Base-by-base conservation (phyloP, 148 eudicot species). In the Rheum nobile region DNA sequence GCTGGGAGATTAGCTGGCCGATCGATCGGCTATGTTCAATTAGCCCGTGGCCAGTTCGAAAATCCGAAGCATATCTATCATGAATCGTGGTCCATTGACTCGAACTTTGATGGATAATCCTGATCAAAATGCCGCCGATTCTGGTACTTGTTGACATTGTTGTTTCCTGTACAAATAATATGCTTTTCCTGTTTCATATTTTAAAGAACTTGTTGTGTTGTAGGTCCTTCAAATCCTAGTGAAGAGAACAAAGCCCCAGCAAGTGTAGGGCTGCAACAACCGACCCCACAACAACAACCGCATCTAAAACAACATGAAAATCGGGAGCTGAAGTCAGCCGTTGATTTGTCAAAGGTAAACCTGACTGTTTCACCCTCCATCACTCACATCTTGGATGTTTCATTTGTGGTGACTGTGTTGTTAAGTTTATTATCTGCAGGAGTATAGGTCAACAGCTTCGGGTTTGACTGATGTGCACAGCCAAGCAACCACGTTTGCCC, bases 11-110 rank as follows among this genome's bases (percentile, higher is more conserved):
- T 90, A 74, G 92, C 96, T 46, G 99, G 99, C 11, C 89, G 91
- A 75, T 84, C 99, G 2, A 87, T 95, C 74, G 99, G 84, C 8
- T 95, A 95, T 43, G 92, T 92, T 81, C 99, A 92, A 79, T 54
- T 95, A 80, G 96, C 93, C 47, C 98, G 98, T n/a, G 97, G 97
- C 10, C 97, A 95, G 75, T 83, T 95, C 26, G 99, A 92, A 22
- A 88, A 82, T 92, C 67, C 90, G 92, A 70, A 81, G 88, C 38
- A 47, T 88, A 52, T 92, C 97, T 65, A 82, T 90, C 75, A 83
- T 95, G 87, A 92, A 92, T 80, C 94, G 96, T 76, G 92, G 97
- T 72, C 90, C 92, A 55, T 8, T 90, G 83, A 85, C 92, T 50
- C 88, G 85, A 72, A 86, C 88, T 76, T 75, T 95, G 63, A 91